Conservation (phyloP, 2,329 filamentous ascomycete species). For the Xylariaceae sp. region DNA sequence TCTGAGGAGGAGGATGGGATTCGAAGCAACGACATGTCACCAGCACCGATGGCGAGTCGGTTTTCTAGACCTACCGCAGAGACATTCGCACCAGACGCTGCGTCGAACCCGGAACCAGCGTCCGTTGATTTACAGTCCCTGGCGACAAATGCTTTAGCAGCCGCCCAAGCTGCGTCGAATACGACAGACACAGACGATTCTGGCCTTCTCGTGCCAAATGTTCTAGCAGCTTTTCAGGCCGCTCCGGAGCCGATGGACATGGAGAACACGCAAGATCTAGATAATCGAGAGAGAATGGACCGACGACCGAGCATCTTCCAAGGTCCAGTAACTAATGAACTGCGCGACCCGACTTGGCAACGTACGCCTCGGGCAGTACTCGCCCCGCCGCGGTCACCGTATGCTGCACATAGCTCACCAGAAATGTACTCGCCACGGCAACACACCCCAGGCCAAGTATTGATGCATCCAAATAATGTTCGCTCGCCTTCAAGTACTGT, state of each 20-base stretch:
- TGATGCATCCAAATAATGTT: slow-evolving; percentile 32
- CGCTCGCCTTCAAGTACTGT: slow-evolving; percentile 34
- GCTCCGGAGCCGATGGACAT: slow-evolving; percentile 21
- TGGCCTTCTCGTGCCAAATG: slow-evolving; percentile 28
- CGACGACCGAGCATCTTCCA: slow-evolving; percentile 19
- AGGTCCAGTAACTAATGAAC: slow-evolving; percentile 13
- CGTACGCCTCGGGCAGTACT: slow-evolving; percentile 26
- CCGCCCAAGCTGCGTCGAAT: slow-evolving; percentile 20
- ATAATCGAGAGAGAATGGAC: slow-evolving; percentile 15
- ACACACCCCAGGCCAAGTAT: slow-evolving; percentile 24
- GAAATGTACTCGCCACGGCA: slow-evolving; percentile 27
- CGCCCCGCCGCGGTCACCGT: slow-evolving; percentile 31
- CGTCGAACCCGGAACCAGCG: slow-evolving; percentile 10
- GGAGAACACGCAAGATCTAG: slow-evolving; percentile 16
- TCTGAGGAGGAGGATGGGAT: slow-evolving; percentile 31
- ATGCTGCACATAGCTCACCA: slow-evolving; percentile 23
- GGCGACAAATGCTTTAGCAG: slow-evolving; percentile 29
- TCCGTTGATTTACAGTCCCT: slow-evolving; percentile 27
- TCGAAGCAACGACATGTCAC: slow-evolving; percentile 33
- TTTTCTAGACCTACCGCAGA: slow-evolving; percentile 17
- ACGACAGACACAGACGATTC: slow-evolving; percentile 13
- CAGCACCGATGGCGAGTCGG: slow-evolving; percentile 20
- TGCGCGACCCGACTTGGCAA: slow-evolving; percentile 19
- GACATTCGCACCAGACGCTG: slow-evolving; percentile 8
- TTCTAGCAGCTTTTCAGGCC: slow-evolving; percentile 24